Evolutionary conservation across 2,329 filamentous ascomycete species (phyloP), one percentile per base, ranked within the genome.

Genomic region (Aspergillus japonicus): DNA sequence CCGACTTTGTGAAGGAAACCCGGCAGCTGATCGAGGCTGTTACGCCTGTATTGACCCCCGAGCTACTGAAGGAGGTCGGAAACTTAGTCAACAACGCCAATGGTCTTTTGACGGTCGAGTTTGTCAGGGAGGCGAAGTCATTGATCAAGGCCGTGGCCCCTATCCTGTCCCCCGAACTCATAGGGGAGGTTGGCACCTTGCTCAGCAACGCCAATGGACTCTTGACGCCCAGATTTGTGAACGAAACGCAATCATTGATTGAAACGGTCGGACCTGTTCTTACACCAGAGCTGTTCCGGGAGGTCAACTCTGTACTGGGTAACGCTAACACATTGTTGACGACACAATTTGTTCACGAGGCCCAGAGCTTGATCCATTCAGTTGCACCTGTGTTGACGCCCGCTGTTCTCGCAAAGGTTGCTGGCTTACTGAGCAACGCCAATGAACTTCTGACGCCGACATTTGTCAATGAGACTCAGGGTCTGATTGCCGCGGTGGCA

Each of bases 311-410:
- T 5, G 60, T 72, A 2, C 60, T 72, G 16, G 57, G 55, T 47
- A 70, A 71, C 14, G 70, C 65, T 50, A 69, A 68, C 44, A 62
- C 70, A 58, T 59, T 77, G 47, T 62, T 77, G 62, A 68, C 73
- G 23, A 60, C 72, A 47, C 60, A 71, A 26, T 70, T 70, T 31
- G 69, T 71, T 26, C 52, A 68, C 24, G 62, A 69, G 26, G 68
- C 64, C 29, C 66, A 67, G 53, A 61, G 60, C 8, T 54, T 72
- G 35, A 66, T 71, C 47, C 59, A 61, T 6, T 54, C 56, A 5
- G 61, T 68, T n/a, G 60, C 60, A 7, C 65, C 66, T 29, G 51
- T 68, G 7, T 54, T 73, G 24, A 71, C 63, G 8, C 66, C 67
- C 11, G 56, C 64, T 8, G 50, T 69, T n/a, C 62, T 70, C 56